phyloP scores from a whole-genome alignment of 768 basidiomycete species.

The Lentinula detonsa region DNA sequence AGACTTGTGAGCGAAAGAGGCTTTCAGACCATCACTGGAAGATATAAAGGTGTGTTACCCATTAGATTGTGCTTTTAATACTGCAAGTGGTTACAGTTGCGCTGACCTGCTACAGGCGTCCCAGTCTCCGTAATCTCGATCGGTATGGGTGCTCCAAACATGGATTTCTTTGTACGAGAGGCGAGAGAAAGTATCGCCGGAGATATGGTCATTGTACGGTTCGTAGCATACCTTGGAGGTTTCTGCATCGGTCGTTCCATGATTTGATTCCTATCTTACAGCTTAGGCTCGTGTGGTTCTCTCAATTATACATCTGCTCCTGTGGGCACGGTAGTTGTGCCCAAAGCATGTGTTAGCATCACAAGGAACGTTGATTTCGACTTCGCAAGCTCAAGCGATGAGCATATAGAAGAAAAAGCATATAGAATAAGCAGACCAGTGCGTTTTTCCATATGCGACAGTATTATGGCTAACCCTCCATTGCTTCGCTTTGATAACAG shows the following conservation, averaged over 20 bases:
- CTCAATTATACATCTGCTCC: slow-evolving; percentile 48
- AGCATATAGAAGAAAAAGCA: slow-evolving; percentile 30
- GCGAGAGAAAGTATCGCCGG: slow-evolving; percentile 68
- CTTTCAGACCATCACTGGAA: slow-evolving; percentile 66
- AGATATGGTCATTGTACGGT: slow-evolving; percentile 49
- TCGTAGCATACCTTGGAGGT: slow-evolving; percentile 10
- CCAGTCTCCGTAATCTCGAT: slow-evolving; percentile 74
- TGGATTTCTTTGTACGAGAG: slow-evolving; percentile 84
- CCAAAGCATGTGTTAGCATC: slow-evolving; percentile 60
- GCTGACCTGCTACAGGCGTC: slow-evolving; percentile 32
- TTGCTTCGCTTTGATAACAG: slow-evolving; percentile 23
- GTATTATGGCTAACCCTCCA: slow-evolving; percentile 5
- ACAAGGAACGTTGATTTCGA: slow-evolving; percentile 75
- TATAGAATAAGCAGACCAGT: slow-evolving; percentile 70
- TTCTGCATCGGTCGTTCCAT: not conserved
- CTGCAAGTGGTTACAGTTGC: not conserved
- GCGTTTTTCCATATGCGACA: slow-evolving; percentile 12
- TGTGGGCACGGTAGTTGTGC: slow-evolving; percentile 74
- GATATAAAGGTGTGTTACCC: not conserved
- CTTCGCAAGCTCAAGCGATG: slow-evolving; percentile 42
- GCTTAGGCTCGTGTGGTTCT: slow-evolving; percentile 79
- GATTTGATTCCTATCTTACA: slow-evolving; percentile 21
- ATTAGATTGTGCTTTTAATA: not conserved
- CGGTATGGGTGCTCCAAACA: slow-evolving; percentile 80
- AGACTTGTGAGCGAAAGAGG: slow-evolving; percentile 67